Conservation (phyloP, 176 grass and related monocot genomes). For the Eragrostis curvula region DNA sequence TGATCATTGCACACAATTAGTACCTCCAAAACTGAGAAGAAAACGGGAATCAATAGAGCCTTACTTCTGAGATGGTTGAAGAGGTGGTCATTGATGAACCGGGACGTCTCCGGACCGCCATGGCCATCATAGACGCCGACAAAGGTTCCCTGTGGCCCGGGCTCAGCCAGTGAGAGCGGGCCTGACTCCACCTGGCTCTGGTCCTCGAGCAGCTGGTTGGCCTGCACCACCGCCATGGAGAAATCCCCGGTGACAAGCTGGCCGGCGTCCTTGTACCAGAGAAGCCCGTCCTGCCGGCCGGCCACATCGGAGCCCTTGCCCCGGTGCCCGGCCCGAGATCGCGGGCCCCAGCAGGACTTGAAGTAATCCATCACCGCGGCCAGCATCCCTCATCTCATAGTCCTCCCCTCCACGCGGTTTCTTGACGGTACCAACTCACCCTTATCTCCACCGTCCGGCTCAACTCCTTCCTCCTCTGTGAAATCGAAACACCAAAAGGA, state of each 20-base stretch:
- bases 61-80: constrained; percentile 88
- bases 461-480: not conserved
- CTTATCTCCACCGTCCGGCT: constrained; percentile 8
- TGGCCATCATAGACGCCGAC: constrained; percentile 89
- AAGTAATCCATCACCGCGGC: constrained; percentile 69
- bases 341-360: constrained; percentile 71
- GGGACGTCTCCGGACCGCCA: constrained; percentile 76
- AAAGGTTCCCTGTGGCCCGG: constrained; percentile 67
- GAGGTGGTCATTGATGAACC: constrained; percentile 75
- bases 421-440: constrained; percentile 32
- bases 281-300: constrained; percentile 72
- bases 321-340: constrained; percentile 39
- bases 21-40: not conserved
- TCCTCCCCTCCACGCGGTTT: constrained; percentile 44
- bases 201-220: constrained; percentile 88
- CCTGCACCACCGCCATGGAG: constrained; percentile 96
- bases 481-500: constrained; percentile 17
- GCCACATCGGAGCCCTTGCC: constrained; percentile 54
- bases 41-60: constrained; percentile 8
- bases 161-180: constrained; percentile 56
- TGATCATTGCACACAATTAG: constrained; percentile 14
- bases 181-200: constrained; percentile 87
- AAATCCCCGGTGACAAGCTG: constrained; percentile 70
- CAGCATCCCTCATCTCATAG: constrained; percentile 73
- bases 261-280: constrained; percentile 87